Base-by-base conservation (phyloP, 305 asterid species). In the Solanum hybrid region DNA sequence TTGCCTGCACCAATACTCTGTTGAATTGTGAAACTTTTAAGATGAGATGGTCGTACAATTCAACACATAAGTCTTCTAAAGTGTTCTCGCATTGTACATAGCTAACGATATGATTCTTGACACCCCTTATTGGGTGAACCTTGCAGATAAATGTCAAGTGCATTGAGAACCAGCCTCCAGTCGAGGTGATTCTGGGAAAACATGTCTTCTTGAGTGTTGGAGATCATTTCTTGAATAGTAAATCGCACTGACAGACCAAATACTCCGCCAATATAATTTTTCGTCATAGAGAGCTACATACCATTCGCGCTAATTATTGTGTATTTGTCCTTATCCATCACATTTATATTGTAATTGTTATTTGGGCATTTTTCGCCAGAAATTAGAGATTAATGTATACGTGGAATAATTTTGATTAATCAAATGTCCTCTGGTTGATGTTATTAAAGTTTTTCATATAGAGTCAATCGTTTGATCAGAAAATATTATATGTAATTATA, bases 131-230 rank as follows among this genome's bases (percentile, higher is more conserved):
- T 33, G 11, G 4, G 10, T 29, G 24, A 68, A 37, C 87, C 3
- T 37, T 77, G 89, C 92, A 91, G 94, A 91, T 95, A n/a, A 89
- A 41, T 20, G 95, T 96, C 2, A 87, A 78, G 82, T 93, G 95
- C 95, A 94, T 95, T 31, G 97, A 97, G 92, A 93, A 90, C 86
- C 95, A 89, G 89, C 95, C 98, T 41, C 90, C 95, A 1, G 96
- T 92, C 36, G 95, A 93, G 72, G 94, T 97, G 76, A 91, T 94
- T 81, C 80, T 92, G 92, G 93, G 94, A 13, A 86, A 94, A 86
- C 97, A 97, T 1, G 91, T 96, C 27, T 95, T 93, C 91, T 90
- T 95, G 92, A 92, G 95, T 2, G 95, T 92, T 39, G 98, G 95
- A 79, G 98, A 97, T 92, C 91, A 93, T 91, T 90, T 91, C 94